A percentile compares a stretch with the other conserved stretches of the same genome.
These are phyloP conservation scores for Macrophomina phaseolina DNA, from an alignment of 2,329 filamentous ascomycete species.

Conservation along the genomic window DNA sequence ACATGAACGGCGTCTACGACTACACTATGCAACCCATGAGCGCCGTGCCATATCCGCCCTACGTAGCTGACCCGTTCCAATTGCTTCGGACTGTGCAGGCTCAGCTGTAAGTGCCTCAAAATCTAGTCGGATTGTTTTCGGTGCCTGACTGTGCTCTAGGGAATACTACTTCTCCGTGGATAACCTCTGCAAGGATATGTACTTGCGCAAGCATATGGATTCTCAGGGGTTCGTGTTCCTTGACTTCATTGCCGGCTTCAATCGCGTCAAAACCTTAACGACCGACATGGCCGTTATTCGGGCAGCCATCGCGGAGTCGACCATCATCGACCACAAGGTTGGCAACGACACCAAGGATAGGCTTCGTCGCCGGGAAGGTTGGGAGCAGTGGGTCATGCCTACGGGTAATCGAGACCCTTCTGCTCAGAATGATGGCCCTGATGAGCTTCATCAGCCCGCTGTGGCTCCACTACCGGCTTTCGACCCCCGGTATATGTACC, in stretches of 20 bases:
- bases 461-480: slow-evolving; percentile 45
- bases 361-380: slow-evolving; percentile 74
- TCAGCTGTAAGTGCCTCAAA: slow-evolving; percentile 58
- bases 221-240: slow-evolving; percentile 89
- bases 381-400: slow-evolving; percentile 79
- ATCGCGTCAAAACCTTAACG: slow-evolving; percentile 76
- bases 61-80: slow-evolving; percentile 63
- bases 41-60: slow-evolving; percentile 63
- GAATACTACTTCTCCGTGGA: slow-evolving; percentile 98
- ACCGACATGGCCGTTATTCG: slow-evolving; percentile 76
- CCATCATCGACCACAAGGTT: slow-evolving; percentile 73
- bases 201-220: slow-evolving; percentile 89
- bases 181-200: slow-evolving; percentile 93
- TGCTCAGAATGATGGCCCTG: slow-evolving; percentile 76
- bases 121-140: background rate
- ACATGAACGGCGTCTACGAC: slow-evolving; percentile 62
- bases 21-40: slow-evolving; percentile 63
- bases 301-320: slow-evolving; percentile 74
- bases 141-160: slow-evolving; percentile 52
- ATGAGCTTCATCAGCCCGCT: slow-evolving; percentile 49
- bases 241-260: slow-evolving; percentile 81
- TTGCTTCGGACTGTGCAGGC: slow-evolving; percentile 64
- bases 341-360: slow-evolving; percentile 80
- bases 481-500: slow-evolving; percentile 36
- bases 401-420: slow-evolving; percentile 73